Evolutionary conservation across 179 eudicot genomes (phyloP), one percentile per base, ranked within the genome.

Genomic region (Silene noctiflora): DNA sequence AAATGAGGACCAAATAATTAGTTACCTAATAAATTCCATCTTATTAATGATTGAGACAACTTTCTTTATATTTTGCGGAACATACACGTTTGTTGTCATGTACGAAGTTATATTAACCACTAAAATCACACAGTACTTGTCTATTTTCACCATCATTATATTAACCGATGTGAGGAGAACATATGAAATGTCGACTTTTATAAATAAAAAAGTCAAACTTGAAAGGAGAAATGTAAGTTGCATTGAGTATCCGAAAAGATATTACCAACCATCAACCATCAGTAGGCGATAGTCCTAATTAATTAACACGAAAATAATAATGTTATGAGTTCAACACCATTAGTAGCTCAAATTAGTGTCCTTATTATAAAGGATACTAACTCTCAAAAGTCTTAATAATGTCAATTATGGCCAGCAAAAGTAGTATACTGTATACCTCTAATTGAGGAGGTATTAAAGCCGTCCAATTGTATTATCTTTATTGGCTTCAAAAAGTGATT

Each of bases 391-490:
- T 63, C 68, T 71, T 53, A 71, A 80, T 62, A 42, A 64, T 63
- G 71, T 63, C 68, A 55, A 33, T 35, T 75, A 63, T 20, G 5
- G 10, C 0, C 17, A 44, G 14, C 33, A 21, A 44, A 69, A 21
- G 58, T 7, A 16, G 11, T 58, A 13, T 44, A 42, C 75, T 77
- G 11, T 58, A 13, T 44, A 42, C 75, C 81, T 73, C 67, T 27
- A 31, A 79, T 67, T 67, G 48, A 74, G 76, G 81, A 4, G 58
- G 58, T 2, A 19, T 69, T 27, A 20, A 79, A 68, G 70, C 76
- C 75, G 39, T 16, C 78, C 75, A 33, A 77, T 35, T 76, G 29
- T 4, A 56, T 27, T 2, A 35, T 16, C 64, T 66, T 27, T 53
- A 53, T 75, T 51, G 19, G 17, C 64, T 44, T 16, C 33, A 74